A percentile compares a stretch with the other conserved stretches of the same genome.
Conservation (phyloP, 352 stramenopile species). For the Globisporangium orthogonon region DNA sequence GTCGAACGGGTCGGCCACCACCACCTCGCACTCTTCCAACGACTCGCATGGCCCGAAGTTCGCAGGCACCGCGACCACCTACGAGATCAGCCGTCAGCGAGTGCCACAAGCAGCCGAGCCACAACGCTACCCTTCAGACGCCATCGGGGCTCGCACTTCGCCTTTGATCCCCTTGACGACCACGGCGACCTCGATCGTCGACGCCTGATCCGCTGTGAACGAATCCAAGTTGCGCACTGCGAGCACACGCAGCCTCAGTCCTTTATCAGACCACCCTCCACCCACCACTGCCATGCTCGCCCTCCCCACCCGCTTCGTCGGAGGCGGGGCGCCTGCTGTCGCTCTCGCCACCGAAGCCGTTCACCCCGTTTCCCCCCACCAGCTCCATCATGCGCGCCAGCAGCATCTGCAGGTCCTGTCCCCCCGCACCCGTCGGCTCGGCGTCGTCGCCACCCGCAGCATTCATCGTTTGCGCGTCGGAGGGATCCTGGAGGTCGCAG, state of each 20-base stretch:
- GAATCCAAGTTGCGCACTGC: conserved; percentile 51
- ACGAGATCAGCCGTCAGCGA: no score
- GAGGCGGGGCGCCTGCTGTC: conserved; percentile 35
- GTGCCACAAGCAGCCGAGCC: no score
- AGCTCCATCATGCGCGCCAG: conserved; percentile 29
- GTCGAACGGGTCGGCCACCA: conserved; percentile 57
- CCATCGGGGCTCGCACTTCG: conserved; percentile 25
- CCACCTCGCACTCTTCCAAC: conserved; percentile 26
- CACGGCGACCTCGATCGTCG: conserved; percentile 64
- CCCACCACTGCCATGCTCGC: no score
- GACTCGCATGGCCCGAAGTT: conserved; percentile 78
- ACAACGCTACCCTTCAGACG: no score
- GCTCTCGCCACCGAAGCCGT: conserved; percentile 19
- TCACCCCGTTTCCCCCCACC: conserved; percentile 22
- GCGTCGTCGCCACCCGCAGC: conserved; percentile 8
- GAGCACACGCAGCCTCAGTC: no score
- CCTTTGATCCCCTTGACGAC: conserved; percentile 65
- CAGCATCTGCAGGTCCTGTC: conserved; percentile 36
- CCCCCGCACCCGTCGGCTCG: background rate
- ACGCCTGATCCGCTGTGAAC: conserved; percentile 62
- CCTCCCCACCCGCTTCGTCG: conserved; percentile 33
- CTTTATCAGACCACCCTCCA: no score
- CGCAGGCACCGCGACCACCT: conserved; percentile 65
- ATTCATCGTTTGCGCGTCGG: no score
- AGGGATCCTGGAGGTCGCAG: conserved; percentile 37